Base-by-base conservation (phyloP, 2,329 filamentous ascomycete genomes). In the Pseudocercospora eumusae region DNA sequence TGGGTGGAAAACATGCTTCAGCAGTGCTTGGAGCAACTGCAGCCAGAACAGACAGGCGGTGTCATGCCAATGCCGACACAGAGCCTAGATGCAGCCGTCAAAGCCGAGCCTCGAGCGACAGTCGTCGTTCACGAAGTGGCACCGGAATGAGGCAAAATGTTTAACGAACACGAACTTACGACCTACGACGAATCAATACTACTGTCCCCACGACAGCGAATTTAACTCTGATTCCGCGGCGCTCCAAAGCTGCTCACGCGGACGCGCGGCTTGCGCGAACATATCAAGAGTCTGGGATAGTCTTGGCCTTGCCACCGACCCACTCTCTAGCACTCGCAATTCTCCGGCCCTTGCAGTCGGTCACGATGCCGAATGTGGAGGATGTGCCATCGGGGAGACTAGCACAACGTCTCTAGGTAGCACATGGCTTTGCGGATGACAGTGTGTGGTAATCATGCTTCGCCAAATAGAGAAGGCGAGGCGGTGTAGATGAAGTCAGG, bases 11-110 rank as follows among this genome's bases (percentile, higher is more conserved):
- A 76, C 21, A 73, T 79, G 55, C 76, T 78, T 23, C 66, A 76
- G 70, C 77, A 78, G 62, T 79, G 76, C 64, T 80, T 78, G 76
- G 76, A 76, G 13, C 71, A 70, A 20, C 44, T 78, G 18, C 65
- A 66, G 33, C 54, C 56, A 33, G 58, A 57, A 56, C 53, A 60
- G 20, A 53, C 61, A 31, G 47, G 25, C 42, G 53, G 27, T 28
- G 42, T 28, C 21, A 44, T 27, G 42, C 47, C 28, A 13, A 42
- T 31, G 18, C 50, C 68, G 5, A 62, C 63, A 8, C 60, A 66
- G 44, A 69, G 66, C 45, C 55, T 73, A 25, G 66, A 69, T 36
- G 69, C 67, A 52, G 53, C 36, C 15, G 52, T 66, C 28, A 71
- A 71, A 61, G 47, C 28, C 9, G 61, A 54, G n/a, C 56, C 68